Evolutionary conservation across 306 rosid species (phyloP).

Genomic region (Astragalus glycyphyllos): DNA sequence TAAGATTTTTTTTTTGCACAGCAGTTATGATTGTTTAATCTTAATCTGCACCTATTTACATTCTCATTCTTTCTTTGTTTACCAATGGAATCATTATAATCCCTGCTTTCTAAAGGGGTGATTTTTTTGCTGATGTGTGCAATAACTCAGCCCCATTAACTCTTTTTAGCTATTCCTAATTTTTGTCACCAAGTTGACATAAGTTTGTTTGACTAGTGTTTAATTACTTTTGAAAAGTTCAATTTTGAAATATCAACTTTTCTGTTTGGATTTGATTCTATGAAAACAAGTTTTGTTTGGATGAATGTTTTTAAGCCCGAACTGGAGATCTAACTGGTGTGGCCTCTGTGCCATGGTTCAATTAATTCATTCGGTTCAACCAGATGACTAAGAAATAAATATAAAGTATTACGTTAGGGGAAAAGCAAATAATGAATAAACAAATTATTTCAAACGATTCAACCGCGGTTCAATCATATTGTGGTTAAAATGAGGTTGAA

Average conservation of each 20-base stretch:
- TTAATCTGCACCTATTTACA: constrained; percentile 17
- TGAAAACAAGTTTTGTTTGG: constrained; percentile 7
- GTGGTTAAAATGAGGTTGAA: too few species aligned
- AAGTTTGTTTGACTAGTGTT: not conserved
- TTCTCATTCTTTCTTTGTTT: constrained; percentile 32
- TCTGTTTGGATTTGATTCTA: not conserved
- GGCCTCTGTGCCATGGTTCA: too few species aligned
- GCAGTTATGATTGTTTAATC: constrained; percentile 24
- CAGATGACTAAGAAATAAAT: too few species aligned
- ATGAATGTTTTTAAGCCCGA: not conserved
- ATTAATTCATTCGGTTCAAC: too few species aligned
- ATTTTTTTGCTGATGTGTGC: not conserved
- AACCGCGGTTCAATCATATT: too few species aligned
- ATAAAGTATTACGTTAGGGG: too few species aligned
- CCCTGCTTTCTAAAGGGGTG: not conserved
- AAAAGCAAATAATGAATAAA: too few species aligned
- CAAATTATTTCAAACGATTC: too few species aligned
- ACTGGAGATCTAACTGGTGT: too few species aligned
- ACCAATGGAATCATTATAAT: not conserved
- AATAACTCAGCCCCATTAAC: not conserved
- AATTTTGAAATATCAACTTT: not conserved
- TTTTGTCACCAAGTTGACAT: not conserved
- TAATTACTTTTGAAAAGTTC: constrained; percentile 3
- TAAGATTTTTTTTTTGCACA: constrained; percentile 29
- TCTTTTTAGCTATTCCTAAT: not conserved